Base-by-base conservation (phyloP, 805 yeast genomes). In the Ogataea nitratoaversa region DNA sequence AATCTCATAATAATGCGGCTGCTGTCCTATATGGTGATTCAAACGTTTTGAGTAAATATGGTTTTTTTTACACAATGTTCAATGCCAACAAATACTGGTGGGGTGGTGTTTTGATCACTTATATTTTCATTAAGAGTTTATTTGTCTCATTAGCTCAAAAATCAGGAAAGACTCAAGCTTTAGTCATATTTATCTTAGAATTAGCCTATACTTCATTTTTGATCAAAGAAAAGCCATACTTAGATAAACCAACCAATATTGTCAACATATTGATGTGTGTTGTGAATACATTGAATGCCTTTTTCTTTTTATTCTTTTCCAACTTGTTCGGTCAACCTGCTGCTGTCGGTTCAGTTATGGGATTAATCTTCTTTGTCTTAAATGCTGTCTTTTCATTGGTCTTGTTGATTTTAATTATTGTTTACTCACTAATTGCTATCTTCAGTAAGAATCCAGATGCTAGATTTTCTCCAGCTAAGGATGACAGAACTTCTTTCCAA, bases 401-500 rank as follows among this genome's bases (percentile, higher is more conserved):
- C 38, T 68, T 90, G 51, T 72, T 90, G 59, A 50, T 89, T 27
- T 63, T 82, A 67, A 82, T 86, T 53, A 70, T 89, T 44, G 79
- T 79, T 2, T 80, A 84, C 50, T 74, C 82, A 41, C 59, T 65
- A n/a, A 65, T 79, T 53, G 79, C 85, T 8, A 46, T 84, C 1
- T 70, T 81, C 50, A 80, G 90, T 25, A 86, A 83, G 68, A 87
- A 87, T 59, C 96, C 96, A 20, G 96, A 87, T 63, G 79, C 89
- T 9, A 76, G 93, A 61, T 84, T 84, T 60, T 86, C 84, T 37
- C 93, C 95, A 11, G 95, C 95, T 9, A 81, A 72, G 54, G 97
- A 90, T 64, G 96, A 90, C 62, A 80, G 97, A 74, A 80, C 88
- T 18, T 87, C 96, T 8, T 90, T 90, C 79, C 93, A 84, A 57